Percentiles rank a stretch among this genome's conserved stretches.
phyloP scores from a whole-genome alignment of 2,329 filamentous ascomycete genomes.

The Colletotrichum coccodes region DNA sequence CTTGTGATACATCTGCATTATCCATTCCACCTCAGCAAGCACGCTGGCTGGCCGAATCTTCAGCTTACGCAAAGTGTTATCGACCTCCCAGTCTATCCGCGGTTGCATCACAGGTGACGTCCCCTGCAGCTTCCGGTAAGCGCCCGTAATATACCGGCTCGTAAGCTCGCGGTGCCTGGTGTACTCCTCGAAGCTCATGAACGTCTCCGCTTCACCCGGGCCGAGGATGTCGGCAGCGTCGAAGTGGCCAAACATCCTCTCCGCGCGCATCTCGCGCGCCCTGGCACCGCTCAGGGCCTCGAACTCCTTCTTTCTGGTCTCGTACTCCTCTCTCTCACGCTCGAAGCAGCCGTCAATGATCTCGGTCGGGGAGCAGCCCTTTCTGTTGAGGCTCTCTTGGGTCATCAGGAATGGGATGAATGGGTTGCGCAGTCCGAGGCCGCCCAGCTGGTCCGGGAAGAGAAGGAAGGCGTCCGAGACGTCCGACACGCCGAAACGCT shows the following conservation, averaged over 20 bases:
- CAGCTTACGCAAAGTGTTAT: background rate
- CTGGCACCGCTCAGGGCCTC: background rate
- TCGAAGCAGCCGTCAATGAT: background rate
- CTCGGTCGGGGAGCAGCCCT: background rate
- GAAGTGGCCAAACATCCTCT: background rate
- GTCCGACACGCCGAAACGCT: slow-evolving; percentile 47
- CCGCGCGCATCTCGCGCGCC: background rate
- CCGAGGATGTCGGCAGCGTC: background rate
- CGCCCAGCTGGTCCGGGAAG: slow-evolving; percentile 56
- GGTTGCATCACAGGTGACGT: background rate
- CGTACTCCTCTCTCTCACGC: background rate
- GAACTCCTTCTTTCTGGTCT: background rate
- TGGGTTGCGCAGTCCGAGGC: slow-evolving; percentile 57
- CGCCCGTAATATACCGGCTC: background rate
- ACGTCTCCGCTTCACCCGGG: background rate
- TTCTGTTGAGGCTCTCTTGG: slow-evolving; percentile 37
- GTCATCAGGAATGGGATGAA: slow-evolving; percentile 53
- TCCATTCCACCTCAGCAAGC: background rate
- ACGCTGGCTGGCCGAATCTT: background rate
- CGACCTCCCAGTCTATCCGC: background rate
- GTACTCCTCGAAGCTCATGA: background rate
- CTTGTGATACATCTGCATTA: slow-evolving; percentile 6
- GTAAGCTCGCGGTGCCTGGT: background rate
- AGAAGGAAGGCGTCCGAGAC: slow-evolving; percentile 59
- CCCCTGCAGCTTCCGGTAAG: background rate